These are phyloP conservation scores for Neurospora cerealis DNA, from an alignment of 495 filamentous ascomycete species.

Conservation along the genomic window DNA sequence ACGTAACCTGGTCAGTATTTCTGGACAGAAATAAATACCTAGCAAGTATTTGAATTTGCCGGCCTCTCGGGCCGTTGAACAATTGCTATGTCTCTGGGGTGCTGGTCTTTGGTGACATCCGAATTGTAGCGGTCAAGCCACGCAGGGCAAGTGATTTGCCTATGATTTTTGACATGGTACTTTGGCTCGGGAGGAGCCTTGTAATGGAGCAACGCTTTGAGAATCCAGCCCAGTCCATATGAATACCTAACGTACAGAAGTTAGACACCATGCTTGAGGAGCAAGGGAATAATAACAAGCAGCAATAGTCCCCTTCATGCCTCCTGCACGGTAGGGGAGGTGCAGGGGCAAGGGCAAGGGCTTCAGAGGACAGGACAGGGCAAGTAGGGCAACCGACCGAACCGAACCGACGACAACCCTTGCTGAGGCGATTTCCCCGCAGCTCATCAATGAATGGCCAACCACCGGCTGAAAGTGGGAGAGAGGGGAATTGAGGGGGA, in stretches of 20 bases:
- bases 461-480: not conserved
- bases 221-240: not conserved
- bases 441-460: not conserved
- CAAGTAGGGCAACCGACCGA: not conserved
- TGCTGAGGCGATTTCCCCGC: not conserved
- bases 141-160: not conserved
- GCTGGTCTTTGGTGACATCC: not conserved
- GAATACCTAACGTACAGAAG: not conserved
- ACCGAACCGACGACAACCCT: not conserved
- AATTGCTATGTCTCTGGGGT: not conserved
- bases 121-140: not conserved
- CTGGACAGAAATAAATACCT: not conserved
- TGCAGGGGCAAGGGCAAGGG: not conserved
- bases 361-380: not conserved
- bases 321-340: not conserved
- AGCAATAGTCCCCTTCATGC: not conserved
- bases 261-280: not conserved
- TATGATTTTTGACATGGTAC: not conserved
- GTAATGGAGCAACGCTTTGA: not conserved
- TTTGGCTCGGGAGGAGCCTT: not conserved
- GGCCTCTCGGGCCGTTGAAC: not conserved
- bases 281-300: not conserved
- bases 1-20: not conserved
- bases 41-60: not conserved
- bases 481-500: not conserved